A percentile compares a stretch with the other conserved stretches of the same genome.
Conservation (phyloP, 768 basidiomycete genomes). For the Mycena metata region DNA sequence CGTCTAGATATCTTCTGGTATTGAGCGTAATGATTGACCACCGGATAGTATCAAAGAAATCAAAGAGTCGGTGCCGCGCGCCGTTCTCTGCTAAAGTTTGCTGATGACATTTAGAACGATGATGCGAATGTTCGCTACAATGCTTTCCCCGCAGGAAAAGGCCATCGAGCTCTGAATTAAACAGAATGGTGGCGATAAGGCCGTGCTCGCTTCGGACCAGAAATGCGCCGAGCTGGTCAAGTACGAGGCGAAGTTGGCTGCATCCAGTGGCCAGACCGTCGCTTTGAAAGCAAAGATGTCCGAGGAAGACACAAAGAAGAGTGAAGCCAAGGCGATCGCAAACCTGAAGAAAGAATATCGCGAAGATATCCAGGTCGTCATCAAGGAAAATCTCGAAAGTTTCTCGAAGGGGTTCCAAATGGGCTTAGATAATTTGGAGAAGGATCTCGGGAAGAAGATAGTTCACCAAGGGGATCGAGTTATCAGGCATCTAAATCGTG, state of each 20-base stretch:
- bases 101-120: not conserved
- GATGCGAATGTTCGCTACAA: slow-evolving; percentile 26
- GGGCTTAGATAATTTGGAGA: slow-evolving; percentile 41
- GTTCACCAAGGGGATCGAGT: slow-evolving; percentile 38
- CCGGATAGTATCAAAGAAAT: slow-evolving; percentile 12
- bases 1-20: not conserved
- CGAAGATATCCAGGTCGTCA: slow-evolving; percentile 30
- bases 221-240: slow-evolving; percentile 21
- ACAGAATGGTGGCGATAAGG: slow-evolving; percentile 40
- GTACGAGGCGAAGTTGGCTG: not conserved
- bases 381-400: slow-evolving; percentile 7
- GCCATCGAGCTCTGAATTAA: slow-evolving; percentile 34
- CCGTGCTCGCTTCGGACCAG: slow-evolving; percentile 15
- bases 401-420: slow-evolving; percentile 32
- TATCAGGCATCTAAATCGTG: slow-evolving; percentile 38
- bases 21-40: not conserved
- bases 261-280: not conserved
- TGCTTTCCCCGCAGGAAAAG: slow-evolving; percentile 24
- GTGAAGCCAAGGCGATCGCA: slow-evolving; percentile 31
- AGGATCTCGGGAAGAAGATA: slow-evolving; percentile 40
- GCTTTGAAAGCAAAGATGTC: not conserved
- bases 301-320: slow-evolving; percentile 11
- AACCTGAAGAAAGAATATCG: slow-evolving; percentile 35
- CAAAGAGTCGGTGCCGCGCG: no score
- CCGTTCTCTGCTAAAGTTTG: no score